phyloP scores from a whole-genome alignment of 345 rosid species.

The Orychophragmus violaceus region DNA sequence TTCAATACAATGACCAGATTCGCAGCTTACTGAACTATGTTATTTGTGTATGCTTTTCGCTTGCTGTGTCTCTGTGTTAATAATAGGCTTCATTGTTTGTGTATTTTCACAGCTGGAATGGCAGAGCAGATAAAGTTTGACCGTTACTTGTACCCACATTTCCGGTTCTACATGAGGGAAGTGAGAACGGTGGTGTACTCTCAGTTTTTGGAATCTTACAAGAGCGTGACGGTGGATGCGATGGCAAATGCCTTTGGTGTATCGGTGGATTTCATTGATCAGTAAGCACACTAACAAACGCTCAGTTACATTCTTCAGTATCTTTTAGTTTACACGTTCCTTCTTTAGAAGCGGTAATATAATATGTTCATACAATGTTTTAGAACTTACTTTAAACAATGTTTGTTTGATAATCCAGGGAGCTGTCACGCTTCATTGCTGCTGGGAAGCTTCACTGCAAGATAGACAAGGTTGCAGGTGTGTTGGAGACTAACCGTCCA shows the following conservation, averaged over 20 bases:
- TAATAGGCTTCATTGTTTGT: neutral
- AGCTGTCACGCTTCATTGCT: conserved; percentile 89
- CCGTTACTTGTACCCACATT: conserved; percentile 84
- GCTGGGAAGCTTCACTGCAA: conserved; percentile 99
- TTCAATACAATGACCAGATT: neutral
- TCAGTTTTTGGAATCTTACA: conserved; percentile 92
- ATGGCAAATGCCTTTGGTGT: conserved; percentile 99
- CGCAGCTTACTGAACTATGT: neutral
- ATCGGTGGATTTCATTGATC: conserved; percentile 80
- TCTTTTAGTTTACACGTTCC: neutral
- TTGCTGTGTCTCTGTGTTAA: neutral
- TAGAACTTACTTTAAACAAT: neutral
- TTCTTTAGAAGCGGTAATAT: neutral
- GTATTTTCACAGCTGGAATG: conserved; percentile 59
- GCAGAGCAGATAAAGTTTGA: conserved; percentile 85
- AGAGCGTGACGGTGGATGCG: conserved; percentile 94
- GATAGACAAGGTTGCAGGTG: conserved; percentile 99
- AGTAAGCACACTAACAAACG: conserved; percentile 45
- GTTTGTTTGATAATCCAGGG: conserved; percentile 42
- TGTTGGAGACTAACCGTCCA: conserved; percentile 93
- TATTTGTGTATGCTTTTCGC: neutral
- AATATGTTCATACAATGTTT: neutral
- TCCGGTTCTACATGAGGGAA: conserved; percentile 98
- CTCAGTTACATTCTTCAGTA: neutral
- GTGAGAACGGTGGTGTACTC: conserved; percentile 89